Conservation (phyloP, 768 basidiomycete genomes). For the Cantharellus cinnabarinus region DNA sequence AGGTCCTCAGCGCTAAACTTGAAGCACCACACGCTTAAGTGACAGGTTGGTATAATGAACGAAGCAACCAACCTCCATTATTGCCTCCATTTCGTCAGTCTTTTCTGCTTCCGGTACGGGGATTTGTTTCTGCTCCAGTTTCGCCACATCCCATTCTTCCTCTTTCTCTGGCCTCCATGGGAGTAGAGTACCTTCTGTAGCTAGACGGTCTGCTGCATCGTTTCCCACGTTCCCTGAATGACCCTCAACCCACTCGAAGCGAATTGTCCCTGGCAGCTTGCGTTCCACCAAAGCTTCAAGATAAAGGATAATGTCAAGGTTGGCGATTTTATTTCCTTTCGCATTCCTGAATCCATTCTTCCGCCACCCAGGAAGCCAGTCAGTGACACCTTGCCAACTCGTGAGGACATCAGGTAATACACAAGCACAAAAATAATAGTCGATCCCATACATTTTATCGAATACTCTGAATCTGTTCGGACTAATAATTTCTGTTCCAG, state of each 20-base stretch:
- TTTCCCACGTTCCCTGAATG: constrained; percentile 67
- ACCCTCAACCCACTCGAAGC: constrained; percentile 53
- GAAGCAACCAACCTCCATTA: no score
- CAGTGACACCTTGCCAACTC: constrained; percentile 31
- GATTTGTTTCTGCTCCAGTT: background rate
- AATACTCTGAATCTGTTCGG: constrained; percentile 72
- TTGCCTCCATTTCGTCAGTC: no score
- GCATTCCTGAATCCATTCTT: constrained; percentile 28
- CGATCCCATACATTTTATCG: constrained; percentile 40
- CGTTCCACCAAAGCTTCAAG: constrained; percentile 37
- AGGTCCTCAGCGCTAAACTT: no score
- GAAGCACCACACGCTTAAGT: no score
- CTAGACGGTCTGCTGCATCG: constrained; percentile 64
- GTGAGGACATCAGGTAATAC: background rate
- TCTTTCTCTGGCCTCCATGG: background rate
- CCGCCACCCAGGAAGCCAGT: constrained; percentile 54
- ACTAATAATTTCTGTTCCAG: constrained; percentile 39
- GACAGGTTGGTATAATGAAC: no score
- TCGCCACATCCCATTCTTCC: constrained; percentile 3
- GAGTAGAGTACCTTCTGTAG: constrained; percentile 28
- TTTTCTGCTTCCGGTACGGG: no score
- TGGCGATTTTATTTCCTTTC: constrained; percentile 42
- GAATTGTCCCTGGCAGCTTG: constrained; percentile 26
- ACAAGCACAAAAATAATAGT: background rate
- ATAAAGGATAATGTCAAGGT: constrained; percentile 50